Conservation (phyloP, 1,284 basidiomycete species). For the Athelia sp. region DNA sequence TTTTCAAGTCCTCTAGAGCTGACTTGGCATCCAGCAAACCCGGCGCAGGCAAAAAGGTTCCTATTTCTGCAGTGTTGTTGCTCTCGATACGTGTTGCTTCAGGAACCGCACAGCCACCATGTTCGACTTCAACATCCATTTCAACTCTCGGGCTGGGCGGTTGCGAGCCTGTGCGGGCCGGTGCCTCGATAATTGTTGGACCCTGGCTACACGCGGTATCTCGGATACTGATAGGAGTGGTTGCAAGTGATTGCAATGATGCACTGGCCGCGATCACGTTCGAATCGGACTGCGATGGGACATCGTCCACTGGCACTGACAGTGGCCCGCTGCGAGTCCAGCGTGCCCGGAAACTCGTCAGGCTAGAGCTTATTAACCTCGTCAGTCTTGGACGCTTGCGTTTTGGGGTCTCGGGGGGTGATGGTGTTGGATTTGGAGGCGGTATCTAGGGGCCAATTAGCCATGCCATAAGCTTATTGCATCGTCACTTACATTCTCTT, state of each 20-base stretch:
- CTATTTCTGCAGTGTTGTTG: background rate
- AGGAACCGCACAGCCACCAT: background rate
- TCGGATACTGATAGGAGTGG: background rate
- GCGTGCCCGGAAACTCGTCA: background rate
- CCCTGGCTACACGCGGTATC: background rate
- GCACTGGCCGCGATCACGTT: background rate
- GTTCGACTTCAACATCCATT: background rate
- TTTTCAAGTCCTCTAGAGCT: background rate
- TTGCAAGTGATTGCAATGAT: background rate
- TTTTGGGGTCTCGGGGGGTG: background rate
- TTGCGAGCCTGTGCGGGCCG: background rate
- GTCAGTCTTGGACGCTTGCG: background rate
- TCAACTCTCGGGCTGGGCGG: background rate
- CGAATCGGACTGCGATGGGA: no score
- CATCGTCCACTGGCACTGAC: no score
- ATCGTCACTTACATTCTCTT: background rate
- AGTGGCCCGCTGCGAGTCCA: no score
- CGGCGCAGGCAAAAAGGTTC: background rate
- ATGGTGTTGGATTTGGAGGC: background rate
- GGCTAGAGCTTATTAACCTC: background rate
- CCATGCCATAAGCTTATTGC: background rate
- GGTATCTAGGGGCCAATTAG: background rate
- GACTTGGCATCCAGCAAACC: background rate
- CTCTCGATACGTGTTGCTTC: background rate
- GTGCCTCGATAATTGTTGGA: background rate